Conservation (phyloP, 345 rosid species). For the Citrus unshiu region DNA sequence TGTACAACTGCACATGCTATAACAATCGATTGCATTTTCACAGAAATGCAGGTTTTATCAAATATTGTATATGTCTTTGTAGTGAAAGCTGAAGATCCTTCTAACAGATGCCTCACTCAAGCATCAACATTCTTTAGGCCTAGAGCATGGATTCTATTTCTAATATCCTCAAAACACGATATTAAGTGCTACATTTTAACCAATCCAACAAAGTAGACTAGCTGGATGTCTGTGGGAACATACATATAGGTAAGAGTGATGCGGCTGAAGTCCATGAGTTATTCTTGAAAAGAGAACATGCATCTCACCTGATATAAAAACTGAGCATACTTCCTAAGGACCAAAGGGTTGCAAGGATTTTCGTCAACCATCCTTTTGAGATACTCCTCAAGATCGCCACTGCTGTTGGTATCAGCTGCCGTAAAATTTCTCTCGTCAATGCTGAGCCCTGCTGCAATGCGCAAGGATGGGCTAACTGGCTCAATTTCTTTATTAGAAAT, state of each 20-base stretch:
- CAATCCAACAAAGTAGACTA: neutral
- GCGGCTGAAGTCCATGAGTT: neutral
- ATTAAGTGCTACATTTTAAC: neutral
- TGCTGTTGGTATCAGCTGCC: neutral
- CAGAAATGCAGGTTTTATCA: neutral
- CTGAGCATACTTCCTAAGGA: constrained; percentile 38
- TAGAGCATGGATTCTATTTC: neutral
- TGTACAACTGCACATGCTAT: too few species aligned
- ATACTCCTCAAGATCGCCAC: constrained; percentile 19
- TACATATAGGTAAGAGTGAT: neutral
- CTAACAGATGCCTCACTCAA: neutral
- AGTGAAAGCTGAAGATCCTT: neutral
- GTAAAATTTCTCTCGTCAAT: neutral
- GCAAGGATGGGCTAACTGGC: neutral
- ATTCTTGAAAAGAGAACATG: neutral
- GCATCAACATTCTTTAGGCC: neutral
- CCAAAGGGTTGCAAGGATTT: constrained; percentile 27
- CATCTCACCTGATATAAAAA: constrained; percentile 36
- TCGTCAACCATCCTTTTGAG: constrained; percentile 31
- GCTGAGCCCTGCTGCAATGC: neutral
- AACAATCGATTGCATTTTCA: too few species aligned
- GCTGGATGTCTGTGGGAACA: too few species aligned
- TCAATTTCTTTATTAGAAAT: constrained; percentile 1
- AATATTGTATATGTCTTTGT: neutral
- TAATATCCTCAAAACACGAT: neutral